These are phyloP conservation scores for Jamesozyma gamospora DNA, from an alignment of 805 yeast genomes.

Conservation along the genomic window DNA sequence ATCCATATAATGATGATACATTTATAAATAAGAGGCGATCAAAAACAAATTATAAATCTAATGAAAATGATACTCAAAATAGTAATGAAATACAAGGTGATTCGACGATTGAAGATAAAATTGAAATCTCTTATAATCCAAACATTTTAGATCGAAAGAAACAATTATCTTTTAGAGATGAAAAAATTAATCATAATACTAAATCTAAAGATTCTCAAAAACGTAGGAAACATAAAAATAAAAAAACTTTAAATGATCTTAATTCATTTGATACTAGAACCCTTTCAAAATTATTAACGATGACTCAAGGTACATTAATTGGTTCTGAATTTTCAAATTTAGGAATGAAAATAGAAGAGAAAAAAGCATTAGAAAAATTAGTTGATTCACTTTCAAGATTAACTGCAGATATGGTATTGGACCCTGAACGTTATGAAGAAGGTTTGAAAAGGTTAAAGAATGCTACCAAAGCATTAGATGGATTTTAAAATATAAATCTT, in stretches of 20 bases:
- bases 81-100: background rate
- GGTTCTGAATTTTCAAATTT: conserved; percentile 60
- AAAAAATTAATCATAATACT: background rate
- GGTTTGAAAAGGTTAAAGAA: conserved; percentile 71
- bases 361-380: conserved; percentile 70
- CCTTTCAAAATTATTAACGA: conserved; percentile 29
- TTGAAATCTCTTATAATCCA: too few species aligned
- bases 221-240: background rate
- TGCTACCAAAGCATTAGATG: conserved; percentile 81
- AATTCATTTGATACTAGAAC: conserved; percentile 28
- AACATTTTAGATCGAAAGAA: too few species aligned
- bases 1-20: too few species aligned
- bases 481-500: conserved; percentile 34
- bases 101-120: background rate
- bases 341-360: conserved; percentile 66
- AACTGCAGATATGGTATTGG: conserved; percentile 84
- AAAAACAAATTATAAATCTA: too few species aligned
- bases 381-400: conserved; percentile 77
- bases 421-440: conserved; percentile 68
- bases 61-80: background rate
- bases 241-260: background rate
- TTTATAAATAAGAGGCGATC: too few species aligned
- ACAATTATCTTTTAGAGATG: too few species aligned
- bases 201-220: background rate
- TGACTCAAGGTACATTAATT: conserved; percentile 34